Evolutionary conservation across 2,329 filamentous ascomycete genomes (phyloP).

Genomic region (Talaromyces sp.): DNA sequence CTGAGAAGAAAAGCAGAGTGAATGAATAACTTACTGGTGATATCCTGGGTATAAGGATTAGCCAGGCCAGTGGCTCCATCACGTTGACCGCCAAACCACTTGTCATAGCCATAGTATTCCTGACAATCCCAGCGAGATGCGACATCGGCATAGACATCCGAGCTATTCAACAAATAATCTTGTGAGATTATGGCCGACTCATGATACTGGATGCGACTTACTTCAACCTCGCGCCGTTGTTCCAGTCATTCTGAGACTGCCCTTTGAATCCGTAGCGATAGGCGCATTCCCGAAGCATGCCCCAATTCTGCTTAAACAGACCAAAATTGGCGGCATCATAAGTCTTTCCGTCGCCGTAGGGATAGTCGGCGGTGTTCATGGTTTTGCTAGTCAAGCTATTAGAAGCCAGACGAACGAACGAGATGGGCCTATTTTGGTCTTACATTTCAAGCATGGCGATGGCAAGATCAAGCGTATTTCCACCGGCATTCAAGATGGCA

Average conservation of each 20-base stretch:
- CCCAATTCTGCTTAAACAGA: conserved; percentile 13
- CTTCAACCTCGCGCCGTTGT: conserved; percentile 25
- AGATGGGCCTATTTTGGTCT: neutral
- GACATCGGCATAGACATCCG: conserved; percentile 18
- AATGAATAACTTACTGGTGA: conserved; percentile 15
- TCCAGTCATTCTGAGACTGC: conserved; percentile 21
- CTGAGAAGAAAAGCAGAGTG: neutral
- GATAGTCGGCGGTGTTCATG: neutral
- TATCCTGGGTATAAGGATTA: conserved; percentile 25
- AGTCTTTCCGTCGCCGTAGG: conserved; percentile 22
- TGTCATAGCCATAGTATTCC: conserved; percentile 25
- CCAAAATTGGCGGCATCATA: conserved; percentile 21
- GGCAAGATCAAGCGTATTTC: conserved; percentile 29
- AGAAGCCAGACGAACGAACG: neutral
- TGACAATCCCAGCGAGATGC: conserved; percentile 25
- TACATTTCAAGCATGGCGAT: conserved; percentile 34
- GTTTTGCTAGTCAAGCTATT: neutral
- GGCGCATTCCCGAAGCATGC: conserved; percentile 1
- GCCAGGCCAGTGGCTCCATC: conserved; percentile 24
- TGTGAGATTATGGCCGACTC: neutral
- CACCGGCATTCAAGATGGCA: conserved; percentile 25
- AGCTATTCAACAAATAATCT: neutral
- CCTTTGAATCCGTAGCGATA: conserved; percentile 19
- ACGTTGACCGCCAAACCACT: conserved; percentile 27
- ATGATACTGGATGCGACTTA: neutral